phyloP scores from a whole-genome alignment of 1,284 basidiomycete species.

The Peniophora sp. region DNA sequence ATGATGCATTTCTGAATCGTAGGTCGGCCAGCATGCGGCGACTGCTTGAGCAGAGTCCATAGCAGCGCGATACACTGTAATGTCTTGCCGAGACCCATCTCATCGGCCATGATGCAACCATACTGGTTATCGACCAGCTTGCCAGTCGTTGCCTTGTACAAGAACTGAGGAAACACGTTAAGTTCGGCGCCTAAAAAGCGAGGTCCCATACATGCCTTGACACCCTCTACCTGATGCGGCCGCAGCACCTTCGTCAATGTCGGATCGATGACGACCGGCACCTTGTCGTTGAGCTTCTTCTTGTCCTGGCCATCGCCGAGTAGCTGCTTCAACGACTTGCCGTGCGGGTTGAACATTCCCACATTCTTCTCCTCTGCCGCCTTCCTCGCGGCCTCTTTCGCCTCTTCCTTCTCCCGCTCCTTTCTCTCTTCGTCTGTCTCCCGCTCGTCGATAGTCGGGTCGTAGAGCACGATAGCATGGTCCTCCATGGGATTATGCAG shows the following conservation, averaged over 20 bases:
- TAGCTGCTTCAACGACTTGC: conserved; percentile 77
- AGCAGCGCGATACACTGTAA: conserved; percentile 95
- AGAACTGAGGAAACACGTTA: conserved; percentile 48
- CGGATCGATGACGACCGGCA: conserved; percentile 96
- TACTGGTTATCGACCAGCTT: conserved; percentile 90
- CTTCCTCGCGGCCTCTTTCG: conserved; percentile 52
- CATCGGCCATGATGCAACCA: conserved; percentile 98
- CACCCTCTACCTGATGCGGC: conserved; percentile 97
- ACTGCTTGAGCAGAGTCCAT: conserved; percentile 97
- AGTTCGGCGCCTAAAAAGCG: conserved; percentile 4
- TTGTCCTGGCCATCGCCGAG: conserved; percentile 73
- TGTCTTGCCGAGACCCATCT: conserved; percentile 97
- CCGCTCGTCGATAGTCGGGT: conserved; percentile 90
- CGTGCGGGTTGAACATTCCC: conserved; percentile 80
- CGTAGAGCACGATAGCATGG: conserved; percentile 95
- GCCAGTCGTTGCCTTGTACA: conserved; percentile 93
- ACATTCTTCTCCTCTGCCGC: conserved; percentile 60
- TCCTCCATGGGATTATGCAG: conserved; percentile 96
- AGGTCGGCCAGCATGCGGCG: conserved; percentile 77
- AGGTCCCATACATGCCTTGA: conserved; percentile 59
- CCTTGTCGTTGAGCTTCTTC: conserved; percentile 67
- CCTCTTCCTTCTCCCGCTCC: conserved; percentile 64
- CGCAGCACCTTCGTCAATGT: conserved; percentile 80
- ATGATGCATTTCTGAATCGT: conserved; percentile 98
- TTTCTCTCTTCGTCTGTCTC: conserved; percentile 81